These are phyloP conservation scores for Cryptococcus amylolentus DNA, from an alignment of 1,284 basidiomycete species.

Conservation along the genomic window DNA sequence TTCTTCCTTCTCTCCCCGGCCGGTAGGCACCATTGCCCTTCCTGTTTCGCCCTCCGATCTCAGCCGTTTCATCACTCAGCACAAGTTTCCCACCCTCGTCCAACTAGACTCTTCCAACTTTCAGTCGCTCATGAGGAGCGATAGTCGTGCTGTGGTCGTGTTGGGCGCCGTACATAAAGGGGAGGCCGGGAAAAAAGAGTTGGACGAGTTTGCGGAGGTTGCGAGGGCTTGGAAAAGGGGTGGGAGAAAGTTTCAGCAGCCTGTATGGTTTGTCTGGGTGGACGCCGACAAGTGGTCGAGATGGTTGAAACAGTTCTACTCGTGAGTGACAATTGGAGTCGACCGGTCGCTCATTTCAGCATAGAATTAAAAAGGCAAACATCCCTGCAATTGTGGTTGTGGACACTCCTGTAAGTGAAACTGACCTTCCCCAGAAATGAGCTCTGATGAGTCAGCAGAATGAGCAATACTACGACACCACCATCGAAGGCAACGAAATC, in stretches of 20 bases:
- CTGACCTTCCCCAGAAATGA: background rate
- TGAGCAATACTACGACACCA: constrained; percentile 53
- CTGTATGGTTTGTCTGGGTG: constrained; percentile 82
- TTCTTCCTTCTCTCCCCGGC: constrained; percentile 58
- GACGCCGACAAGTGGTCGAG: constrained; percentile 71
- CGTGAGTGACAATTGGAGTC: constrained; percentile 32
- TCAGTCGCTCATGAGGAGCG: constrained; percentile 72
- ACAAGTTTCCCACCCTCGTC: constrained; percentile 66
- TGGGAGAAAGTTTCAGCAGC: constrained; percentile 50
- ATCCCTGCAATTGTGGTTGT: constrained; percentile 66
- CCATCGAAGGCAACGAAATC: constrained; percentile 66
- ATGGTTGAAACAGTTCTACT: constrained; percentile 87
- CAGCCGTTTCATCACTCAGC: constrained; percentile 58
- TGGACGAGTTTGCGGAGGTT: constrained; percentile 56
- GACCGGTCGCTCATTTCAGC: background rate
- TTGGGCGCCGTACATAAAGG: constrained; percentile 55
- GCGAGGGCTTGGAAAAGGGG: constrained; percentile 62
- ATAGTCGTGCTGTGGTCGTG: constrained; percentile 68
- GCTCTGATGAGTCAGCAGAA: constrained; percentile 7
- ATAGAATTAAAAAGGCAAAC: constrained; percentile 47
- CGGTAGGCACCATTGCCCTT: constrained; percentile 40
- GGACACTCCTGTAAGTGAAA: constrained; percentile 66
- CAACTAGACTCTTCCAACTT: constrained; percentile 73
- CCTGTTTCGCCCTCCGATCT: constrained; percentile 28
- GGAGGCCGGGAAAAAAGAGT: constrained; percentile 51